Base-by-base conservation (phyloP, 1,139 yeast species). In the Geotrichum restrictum region DNA sequence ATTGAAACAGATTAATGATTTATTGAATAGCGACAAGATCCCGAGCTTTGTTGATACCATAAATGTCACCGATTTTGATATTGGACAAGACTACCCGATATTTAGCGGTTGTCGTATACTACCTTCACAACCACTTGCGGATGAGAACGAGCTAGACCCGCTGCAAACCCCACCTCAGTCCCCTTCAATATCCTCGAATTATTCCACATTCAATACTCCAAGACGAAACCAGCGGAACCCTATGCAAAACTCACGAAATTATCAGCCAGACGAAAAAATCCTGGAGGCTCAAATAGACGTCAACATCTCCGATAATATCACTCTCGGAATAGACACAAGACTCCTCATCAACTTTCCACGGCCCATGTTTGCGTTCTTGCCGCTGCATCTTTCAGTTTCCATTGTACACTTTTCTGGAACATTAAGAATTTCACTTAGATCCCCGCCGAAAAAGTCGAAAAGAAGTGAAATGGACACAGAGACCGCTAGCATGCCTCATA, bases 31-130 rank as follows among this genome's bases (percentile, higher is more conserved):
- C 18, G 78, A 81, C 64, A 74, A 74, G 27, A 69, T 83, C 49
- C 97, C 97, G 0, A 93, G 85, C 54, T 93, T 83, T 67, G 69
- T 94, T 52, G 97, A 85, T 63, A 77, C 79, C 27, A 83, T 93
- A 42, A 79, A 78, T 56, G 81, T 94, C 49, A 87, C 94, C 1
- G 98, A 91, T 62, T 80, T 93, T 31, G 94, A 91, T 64, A 83
- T 93, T 55, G 99, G 99, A 37, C 88, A 89, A 65, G 97, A 91
- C 67, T 93, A 84, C 65, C 99, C 99, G 1, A 88, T 93, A 47
- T 87, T 93, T 66, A 85, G 96, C 56, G 93, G 94, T 66, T 93
- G 99, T 69, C 78, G 95, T 48, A 87, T 94, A 27, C 78, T 77
- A 56, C 40, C 48, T 48, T 71, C 70, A 16, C 54, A 48, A 11